Base-by-base conservation (phyloP, 169 alveolate species). In the Blepharisma undulans region DNA sequence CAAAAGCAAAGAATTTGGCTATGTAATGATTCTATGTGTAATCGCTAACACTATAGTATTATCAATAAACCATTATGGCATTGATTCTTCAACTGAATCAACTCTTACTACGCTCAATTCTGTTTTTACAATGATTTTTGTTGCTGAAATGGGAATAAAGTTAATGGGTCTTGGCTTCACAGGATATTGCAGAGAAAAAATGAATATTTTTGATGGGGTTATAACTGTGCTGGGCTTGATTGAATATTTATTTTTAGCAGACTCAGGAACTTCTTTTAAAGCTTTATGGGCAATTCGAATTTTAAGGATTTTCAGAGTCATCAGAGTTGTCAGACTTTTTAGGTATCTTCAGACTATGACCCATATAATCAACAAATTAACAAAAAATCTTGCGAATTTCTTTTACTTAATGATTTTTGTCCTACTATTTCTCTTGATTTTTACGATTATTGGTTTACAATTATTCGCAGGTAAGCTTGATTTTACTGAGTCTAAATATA, bases 291-390 rank as follows among this genome's bases (percentile, higher is more conserved):
- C 98, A 0, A 93, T 97, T 21, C 93, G 98, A 93, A 96, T 97
- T 72, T 96, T 97, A 59, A 96, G 98, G 90, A 95, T 97, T 8
- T 95, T 97, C 89, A 92, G 98, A 91, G 97, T 97, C 7, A 87
- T 97, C 27, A 93, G 99, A 93, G 96, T 97, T 6, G 97, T 98
- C 10, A 95, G 96, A 77, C 92, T 97, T 30, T 90, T 97, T 61
- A 93, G 98, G 88, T 93, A 93, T 78, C 36, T 97, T 77, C 84
- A 96, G 86, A 94, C 95, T 19, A 97, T 97, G 99, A 92, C 94
- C 74, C 84, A 90, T 25, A 97, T 95, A 86, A 92, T 96, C 19
- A 88, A 78, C n/a, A 94, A 94, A n/a, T 94, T 97, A 12, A 76
- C 92, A 77, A 94, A 94, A 80, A 90, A 88, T 18, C 0, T 95